These are phyloP conservation scores for Coleophoma crateriformis DNA, from an alignment of 2,329 filamentous ascomycete genomes.

Conservation along the genomic window DNA sequence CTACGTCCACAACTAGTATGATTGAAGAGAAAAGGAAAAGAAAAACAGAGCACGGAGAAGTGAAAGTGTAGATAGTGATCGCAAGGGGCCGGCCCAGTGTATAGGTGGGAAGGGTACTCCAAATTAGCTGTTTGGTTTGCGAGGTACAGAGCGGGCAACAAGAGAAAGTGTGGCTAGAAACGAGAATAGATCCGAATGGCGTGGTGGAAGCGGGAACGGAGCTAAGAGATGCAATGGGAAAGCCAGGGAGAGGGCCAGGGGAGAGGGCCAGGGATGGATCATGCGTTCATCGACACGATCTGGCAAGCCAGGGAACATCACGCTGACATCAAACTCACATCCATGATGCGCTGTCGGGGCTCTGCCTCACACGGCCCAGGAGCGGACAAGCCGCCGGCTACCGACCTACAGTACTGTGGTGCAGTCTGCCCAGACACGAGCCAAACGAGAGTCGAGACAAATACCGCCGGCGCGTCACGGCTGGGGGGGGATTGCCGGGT, in stretches of 20 bases:
- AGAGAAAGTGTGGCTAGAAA: constrained; percentile 7
- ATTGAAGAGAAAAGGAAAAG: background rate
- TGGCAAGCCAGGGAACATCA: constrained; percentile 10
- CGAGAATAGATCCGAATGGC: constrained; percentile 7
- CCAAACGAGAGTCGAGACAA: constrained; percentile 3
- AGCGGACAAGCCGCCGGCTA: constrained; percentile 4
- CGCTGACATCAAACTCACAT: constrained; percentile 11
- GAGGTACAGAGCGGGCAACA: constrained; percentile 4
- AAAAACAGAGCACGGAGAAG: constrained; percentile 4
- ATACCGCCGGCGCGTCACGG: constrained; percentile 7
- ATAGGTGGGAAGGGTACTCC: background rate
- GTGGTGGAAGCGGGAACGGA: constrained; percentile 2
- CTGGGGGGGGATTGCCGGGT: background rate
- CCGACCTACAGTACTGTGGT: constrained; percentile 7
- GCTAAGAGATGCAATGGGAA: constrained; percentile 5
- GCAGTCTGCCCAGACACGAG: background rate
- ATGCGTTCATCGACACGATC: constrained; percentile 7
- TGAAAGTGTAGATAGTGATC: background rate
- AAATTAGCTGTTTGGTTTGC: constrained; percentile 5
- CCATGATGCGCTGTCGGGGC: constrained; percentile 11
- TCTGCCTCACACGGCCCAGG: constrained; percentile 5
- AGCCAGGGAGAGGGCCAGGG: background rate
- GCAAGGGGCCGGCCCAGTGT: constrained; percentile 1
- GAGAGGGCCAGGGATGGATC: background rate
- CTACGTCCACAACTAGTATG: constrained; percentile 4